Conservation (phyloP, 495 filamentous ascomycete genomes). For the Clohesyomyces aquaticus region DNA sequence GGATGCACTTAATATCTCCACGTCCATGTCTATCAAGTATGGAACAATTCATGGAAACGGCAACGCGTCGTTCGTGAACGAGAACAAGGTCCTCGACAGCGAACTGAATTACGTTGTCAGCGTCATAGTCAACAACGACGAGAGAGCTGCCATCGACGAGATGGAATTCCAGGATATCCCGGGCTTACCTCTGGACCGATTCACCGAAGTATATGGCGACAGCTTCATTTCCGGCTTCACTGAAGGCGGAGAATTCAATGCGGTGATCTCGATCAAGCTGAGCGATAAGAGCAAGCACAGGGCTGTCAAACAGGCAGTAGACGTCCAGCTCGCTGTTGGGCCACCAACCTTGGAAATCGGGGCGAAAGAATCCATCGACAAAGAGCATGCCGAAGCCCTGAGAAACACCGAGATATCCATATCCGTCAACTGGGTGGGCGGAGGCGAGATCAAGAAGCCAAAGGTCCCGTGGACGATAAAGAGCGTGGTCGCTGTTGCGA, state of each 20-base stretch:
- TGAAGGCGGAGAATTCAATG: constrained; percentile 48
- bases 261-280: constrained; percentile 46
- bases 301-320: constrained; percentile 45
- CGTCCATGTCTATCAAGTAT: constrained; percentile 46
- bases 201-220: constrained; percentile 48
- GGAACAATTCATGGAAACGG: constrained; percentile 47
- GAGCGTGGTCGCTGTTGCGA: constrained; percentile 42
- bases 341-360: constrained; percentile 40
- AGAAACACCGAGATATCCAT: constrained; percentile 46
- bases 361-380: constrained; percentile 27
- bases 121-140: constrained; percentile 49
- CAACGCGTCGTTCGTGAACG: constrained; percentile 46
- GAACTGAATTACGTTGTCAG: constrained; percentile 49
- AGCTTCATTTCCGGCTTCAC: constrained; percentile 48
- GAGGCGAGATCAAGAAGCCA: constrained; percentile 46
- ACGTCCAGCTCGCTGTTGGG: constrained; percentile 42
- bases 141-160: constrained; percentile 27
- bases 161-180: constrained; percentile 45
- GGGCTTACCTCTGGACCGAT: constrained; percentile 38
- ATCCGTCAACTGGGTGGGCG: constrained; percentile 48
- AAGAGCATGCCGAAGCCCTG: constrained; percentile 40
- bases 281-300: constrained; percentile 44
- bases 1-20: constrained; percentile 46
- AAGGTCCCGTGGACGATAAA: constrained; percentile 43
- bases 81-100: constrained; percentile 46